Percentiles rank a stretch among this genome's conserved stretches.
Conservation (phyloP, 2,329 filamentous ascomycete species). For the Exophiala viscosa region DNA sequence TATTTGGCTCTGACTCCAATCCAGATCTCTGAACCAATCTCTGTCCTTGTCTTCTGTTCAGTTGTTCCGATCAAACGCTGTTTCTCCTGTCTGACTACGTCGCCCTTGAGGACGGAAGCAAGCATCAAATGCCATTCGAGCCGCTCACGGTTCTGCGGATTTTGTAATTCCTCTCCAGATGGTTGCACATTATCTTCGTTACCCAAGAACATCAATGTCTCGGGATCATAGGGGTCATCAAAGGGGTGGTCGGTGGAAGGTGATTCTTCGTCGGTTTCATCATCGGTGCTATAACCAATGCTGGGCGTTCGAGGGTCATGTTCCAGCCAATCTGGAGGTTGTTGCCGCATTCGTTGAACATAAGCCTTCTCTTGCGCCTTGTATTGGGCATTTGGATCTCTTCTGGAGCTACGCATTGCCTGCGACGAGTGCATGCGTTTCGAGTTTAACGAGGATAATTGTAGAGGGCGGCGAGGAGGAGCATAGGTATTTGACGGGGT, state of each 20-base stretch:
- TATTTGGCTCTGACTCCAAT: slow-evolving; percentile 78
- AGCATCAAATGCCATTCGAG: slow-evolving; percentile 99
- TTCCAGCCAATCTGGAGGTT: slow-evolving; percentile 69
- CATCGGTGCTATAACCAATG: slow-evolving; percentile 56
- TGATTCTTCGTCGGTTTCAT: slow-evolving; percentile 74
- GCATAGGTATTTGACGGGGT: slow-evolving; percentile 80
- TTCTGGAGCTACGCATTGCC: slow-evolving; percentile 50
- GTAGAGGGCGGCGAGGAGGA: slow-evolving; percentile 54
- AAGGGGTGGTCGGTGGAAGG: slow-evolving; percentile 78
- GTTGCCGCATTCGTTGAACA: slow-evolving; percentile 83
- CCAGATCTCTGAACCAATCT: slow-evolving; percentile 72
- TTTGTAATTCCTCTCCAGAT: slow-evolving; percentile 81
- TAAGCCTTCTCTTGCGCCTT: slow-evolving; percentile 91
- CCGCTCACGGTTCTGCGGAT: slow-evolving; percentile 81
- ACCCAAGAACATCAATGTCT: slow-evolving; percentile 87
- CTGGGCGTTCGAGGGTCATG: slow-evolving; percentile 64
- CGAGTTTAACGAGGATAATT: slow-evolving; percentile 44
- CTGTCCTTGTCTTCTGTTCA: slow-evolving; percentile 69
- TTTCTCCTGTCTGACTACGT: slow-evolving; percentile 97
- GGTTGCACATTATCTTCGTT: slow-evolving; percentile 79
- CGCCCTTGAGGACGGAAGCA: slow-evolving; percentile 88
- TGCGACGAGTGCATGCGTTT: slow-evolving; percentile 57
- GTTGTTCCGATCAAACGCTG: slow-evolving; percentile 82
- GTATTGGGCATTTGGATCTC: slow-evolving; percentile 69
- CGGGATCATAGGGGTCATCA: slow-evolving; percentile 85